Evolutionary conservation across 441 rosid genomes (phyloP).

Genomic region (Populus hybrid): DNA sequence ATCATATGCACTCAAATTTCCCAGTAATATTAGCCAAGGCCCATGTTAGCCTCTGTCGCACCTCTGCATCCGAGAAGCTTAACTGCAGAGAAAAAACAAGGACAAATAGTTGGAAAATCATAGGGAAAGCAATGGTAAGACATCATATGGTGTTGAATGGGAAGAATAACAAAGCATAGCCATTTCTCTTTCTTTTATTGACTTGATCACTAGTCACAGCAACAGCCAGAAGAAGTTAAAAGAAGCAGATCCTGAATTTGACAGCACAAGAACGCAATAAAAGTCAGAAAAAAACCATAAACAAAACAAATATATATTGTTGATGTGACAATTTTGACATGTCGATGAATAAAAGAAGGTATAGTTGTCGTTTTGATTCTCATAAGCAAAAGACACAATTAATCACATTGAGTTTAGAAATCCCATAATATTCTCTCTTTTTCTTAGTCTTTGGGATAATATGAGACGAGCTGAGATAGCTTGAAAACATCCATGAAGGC

Average conservation of each 20-base stretch:
- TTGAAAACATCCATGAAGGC: background rate
- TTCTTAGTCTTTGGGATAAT: background rate
- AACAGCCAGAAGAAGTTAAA: background rate
- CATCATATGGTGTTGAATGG: background rate
- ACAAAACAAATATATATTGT: background rate
- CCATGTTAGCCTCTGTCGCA: constrained; percentile 31
- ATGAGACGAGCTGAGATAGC: background rate
- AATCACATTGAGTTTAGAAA: background rate
- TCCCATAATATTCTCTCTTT: background rate
- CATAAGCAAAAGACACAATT: background rate
- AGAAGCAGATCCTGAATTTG: background rate
- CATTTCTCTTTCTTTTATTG: background rate
- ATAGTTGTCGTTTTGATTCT: background rate
- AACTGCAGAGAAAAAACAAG: constrained; percentile 35
- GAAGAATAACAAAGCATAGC: background rate
- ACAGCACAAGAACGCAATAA: background rate
- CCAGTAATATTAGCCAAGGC: constrained; percentile 29
- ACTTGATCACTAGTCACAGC: background rate
- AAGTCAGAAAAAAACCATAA: background rate
- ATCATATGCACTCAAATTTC: constrained; percentile 36
- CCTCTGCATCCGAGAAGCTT: constrained; percentile 23
- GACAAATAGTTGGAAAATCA: background rate
- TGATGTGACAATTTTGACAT: background rate
- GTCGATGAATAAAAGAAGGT: background rate
- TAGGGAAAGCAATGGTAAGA: constrained; percentile 11